phyloP scores from a whole-genome alignment of 2,329 filamentous ascomycete genomes.

The Huntiella moniliformis region DNA sequence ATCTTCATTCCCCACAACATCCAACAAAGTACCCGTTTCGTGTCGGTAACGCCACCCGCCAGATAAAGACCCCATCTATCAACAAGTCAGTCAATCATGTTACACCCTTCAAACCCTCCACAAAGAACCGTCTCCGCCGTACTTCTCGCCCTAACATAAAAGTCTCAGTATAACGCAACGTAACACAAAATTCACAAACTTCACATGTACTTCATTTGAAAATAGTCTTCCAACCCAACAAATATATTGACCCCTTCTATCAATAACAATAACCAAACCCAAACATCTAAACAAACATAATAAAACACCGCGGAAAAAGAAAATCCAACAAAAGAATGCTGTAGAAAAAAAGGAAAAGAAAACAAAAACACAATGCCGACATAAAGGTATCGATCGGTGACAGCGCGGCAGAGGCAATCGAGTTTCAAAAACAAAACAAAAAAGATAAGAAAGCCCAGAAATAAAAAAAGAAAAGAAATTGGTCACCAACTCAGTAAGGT shows the following conservation, averaged over 20 bases:
- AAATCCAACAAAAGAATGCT: background rate
- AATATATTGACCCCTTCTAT: background rate
- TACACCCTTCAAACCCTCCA: no score
- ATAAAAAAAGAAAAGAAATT: background rate
- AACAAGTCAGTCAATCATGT: no score
- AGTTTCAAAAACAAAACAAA: background rate
- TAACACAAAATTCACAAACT: no score
- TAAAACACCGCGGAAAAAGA: background rate
- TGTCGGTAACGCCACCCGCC: no score
- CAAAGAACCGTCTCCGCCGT: no score
- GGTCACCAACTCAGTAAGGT: background rate
- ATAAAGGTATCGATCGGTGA: background rate
- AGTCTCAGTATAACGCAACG: no score
- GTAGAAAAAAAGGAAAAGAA: background rate
- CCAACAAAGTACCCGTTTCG: no score
- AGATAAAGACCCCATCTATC: no score
- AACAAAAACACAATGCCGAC: background rate
- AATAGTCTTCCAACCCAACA: no score
- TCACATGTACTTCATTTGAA: no score
- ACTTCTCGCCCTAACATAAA: no score
- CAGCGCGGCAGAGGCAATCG: background rate
- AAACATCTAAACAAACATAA: background rate
- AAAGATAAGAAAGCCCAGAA: background rate
- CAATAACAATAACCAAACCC: background rate
- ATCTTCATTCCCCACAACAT: no score